Evolutionary conservation across 2,329 filamentous ascomycete species (phyloP).

Genomic region (Penicillium janthinellum): DNA sequence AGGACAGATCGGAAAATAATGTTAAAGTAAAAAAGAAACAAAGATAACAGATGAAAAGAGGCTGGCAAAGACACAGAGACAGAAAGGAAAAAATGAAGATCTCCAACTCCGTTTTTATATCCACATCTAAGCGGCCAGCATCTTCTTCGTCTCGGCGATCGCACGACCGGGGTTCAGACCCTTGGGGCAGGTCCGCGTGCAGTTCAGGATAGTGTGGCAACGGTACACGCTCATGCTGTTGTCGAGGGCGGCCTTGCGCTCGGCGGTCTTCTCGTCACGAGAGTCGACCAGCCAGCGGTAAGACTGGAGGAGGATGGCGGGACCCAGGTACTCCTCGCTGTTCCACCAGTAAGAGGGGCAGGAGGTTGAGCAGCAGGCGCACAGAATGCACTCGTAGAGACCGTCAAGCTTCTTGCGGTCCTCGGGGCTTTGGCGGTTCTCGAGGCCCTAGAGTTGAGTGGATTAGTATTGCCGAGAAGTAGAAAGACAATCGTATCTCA

Average conservation of each 20-base stretch:
- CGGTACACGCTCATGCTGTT: slow-evolving; percentile 99
- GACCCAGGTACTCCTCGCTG: slow-evolving; percentile 95
- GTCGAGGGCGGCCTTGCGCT: slow-evolving; percentile 89
- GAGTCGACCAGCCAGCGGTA: slow-evolving; percentile 98
- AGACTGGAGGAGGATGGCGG: slow-evolving; percentile 92
- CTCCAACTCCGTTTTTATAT: slow-evolving; percentile 32
- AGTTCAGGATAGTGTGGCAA: slow-evolving; percentile 99
- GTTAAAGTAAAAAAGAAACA: slow-evolving; percentile 1
- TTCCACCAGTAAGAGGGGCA: slow-evolving; percentile 99
- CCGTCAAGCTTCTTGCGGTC: slow-evolving; percentile 97
- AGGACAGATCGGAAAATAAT: slow-evolving; percentile 17
- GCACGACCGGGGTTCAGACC: slow-evolving; percentile 93
- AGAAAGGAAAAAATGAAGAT: slow-evolving; percentile 23
- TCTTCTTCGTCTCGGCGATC: slow-evolving; percentile 98
- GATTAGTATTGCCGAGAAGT: background rate
- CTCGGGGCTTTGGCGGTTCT: slow-evolving; percentile 85
- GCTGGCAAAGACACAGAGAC: slow-evolving; percentile 26
- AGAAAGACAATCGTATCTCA: background rate
- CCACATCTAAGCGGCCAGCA: slow-evolving; percentile 63
- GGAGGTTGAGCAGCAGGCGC: slow-evolving; percentile 97
- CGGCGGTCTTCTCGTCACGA: slow-evolving; percentile 82
- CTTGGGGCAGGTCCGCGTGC: slow-evolving; percentile 96
- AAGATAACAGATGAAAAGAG: slow-evolving; percentile 21
- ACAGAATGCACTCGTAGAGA: slow-evolving; percentile 98
- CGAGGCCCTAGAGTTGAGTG: slow-evolving; percentile 67